These are phyloP conservation scores for Acacia concinna DNA, from an alignment of 331 rosid species.

Conservation along the genomic window DNA sequence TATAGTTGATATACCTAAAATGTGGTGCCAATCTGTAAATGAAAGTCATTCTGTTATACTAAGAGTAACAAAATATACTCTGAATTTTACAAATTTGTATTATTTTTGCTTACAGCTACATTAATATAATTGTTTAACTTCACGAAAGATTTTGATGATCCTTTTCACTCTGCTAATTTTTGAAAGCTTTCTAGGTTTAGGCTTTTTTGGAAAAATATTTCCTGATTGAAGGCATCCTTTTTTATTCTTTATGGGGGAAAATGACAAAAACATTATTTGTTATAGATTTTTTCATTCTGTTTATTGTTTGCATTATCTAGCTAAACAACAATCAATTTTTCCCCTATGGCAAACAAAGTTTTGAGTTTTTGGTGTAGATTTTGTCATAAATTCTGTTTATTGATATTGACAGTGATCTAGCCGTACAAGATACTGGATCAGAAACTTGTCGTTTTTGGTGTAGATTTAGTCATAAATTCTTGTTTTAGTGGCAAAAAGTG, in stretches of 20 bases:
- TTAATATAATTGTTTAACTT: not conserved
- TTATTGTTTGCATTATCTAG: not conserved
- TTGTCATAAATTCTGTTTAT: too few species aligned
- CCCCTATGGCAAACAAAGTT: not conserved
- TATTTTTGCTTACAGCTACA: not conserved
- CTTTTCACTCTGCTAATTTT: not conserved
- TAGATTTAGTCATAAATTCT: not conserved
- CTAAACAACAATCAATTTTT: not conserved
- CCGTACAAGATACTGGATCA: not conserved
- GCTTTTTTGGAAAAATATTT: not conserved
- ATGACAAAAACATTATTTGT: not conserved
- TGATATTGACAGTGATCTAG: constrained; percentile 6
- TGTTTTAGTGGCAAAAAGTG: not conserved
- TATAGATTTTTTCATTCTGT: not conserved
- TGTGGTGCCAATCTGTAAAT: not conserved
- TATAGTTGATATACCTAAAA: not conserved
- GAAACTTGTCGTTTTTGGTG: not conserved
- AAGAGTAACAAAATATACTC: not conserved
- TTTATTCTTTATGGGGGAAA: constrained; percentile 10
- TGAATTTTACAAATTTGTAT: not conserved
- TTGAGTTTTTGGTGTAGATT: too few species aligned
- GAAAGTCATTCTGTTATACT: not conserved
- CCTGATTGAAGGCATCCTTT: constrained; percentile 1
- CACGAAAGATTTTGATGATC: not conserved
- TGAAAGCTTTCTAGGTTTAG: not conserved